Percentiles rank a stretch among this genome's conserved stretches.
Evolutionary conservation across 108 stramenopile species (phyloP).

Genomic region (Nitzschia putrida): DNA sequence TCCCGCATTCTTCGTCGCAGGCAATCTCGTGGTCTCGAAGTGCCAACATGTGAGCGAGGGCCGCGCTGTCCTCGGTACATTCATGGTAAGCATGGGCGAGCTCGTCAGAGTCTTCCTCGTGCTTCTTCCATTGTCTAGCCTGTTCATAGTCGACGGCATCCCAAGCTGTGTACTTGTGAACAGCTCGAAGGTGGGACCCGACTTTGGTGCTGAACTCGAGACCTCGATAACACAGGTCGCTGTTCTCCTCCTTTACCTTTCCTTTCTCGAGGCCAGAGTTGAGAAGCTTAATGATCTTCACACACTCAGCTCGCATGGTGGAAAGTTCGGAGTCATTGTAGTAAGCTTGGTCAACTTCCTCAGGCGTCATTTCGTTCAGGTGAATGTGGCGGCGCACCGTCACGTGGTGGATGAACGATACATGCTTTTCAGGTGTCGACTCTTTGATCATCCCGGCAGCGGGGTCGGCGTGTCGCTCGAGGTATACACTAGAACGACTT

Average conservation of each 20-base stretch:
- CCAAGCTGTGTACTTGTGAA: conserved; percentile 13
- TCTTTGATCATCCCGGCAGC: not conserved
- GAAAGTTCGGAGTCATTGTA: conserved; percentile 3
- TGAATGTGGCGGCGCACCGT: conserved; percentile 4
- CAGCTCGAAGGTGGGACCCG: conserved; percentile 10
- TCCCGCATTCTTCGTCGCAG: too few relatives aligned
- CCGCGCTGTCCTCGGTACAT: conserved; percentile 12
- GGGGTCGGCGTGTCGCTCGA: not conserved
- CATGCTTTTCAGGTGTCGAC: not conserved
- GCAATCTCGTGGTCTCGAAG: conserved; percentile 1
- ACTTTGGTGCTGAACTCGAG: conserved; percentile 15
- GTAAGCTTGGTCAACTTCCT: not conserved
- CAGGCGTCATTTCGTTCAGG: conserved; percentile 10
- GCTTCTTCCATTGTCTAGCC: conserved; percentile 6
- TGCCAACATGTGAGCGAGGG: conserved; percentile 5
- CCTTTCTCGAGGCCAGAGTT: not conserved
- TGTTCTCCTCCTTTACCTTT: not conserved
- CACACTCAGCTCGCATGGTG: conserved; percentile 3
- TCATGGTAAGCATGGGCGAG: conserved; percentile 5
- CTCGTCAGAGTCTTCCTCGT: not conserved
- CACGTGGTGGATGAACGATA: not conserved
- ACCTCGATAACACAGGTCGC: conserved; percentile 3
- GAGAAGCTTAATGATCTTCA: conserved; percentile 2
- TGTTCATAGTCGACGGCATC: conserved; percentile 18
- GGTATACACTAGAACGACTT: not conserved